Percentiles rank a stretch among this genome's conserved stretches.
phyloP scores from a whole-genome alignment of 371 early-diverging fungal species.

The Umbelopsis sp. region DNA sequence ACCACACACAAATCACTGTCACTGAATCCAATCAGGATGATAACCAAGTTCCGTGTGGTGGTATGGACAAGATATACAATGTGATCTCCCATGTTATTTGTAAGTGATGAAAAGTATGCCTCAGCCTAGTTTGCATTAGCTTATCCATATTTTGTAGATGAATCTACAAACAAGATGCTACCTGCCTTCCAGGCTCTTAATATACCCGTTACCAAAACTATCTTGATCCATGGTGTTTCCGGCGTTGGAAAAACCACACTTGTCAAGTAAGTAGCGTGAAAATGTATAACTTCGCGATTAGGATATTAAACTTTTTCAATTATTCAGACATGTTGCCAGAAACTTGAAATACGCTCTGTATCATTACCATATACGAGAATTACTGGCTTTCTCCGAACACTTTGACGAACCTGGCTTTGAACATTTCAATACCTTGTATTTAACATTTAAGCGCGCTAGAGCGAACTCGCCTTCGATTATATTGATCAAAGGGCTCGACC shows the following conservation, averaged over 20 bases:
- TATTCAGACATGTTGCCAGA: slow-evolving; percentile 24
- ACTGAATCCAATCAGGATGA: slow-evolving; percentile 21
- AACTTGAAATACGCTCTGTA: slow-evolving; percentile 22
- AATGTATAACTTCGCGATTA: not conserved
- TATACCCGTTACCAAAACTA: slow-evolving; percentile 44
- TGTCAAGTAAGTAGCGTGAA: slow-evolving; percentile 27
- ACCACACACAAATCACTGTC: not conserved
- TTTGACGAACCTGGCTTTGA: slow-evolving; percentile 28
- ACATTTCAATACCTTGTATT: slow-evolving; percentile 36
- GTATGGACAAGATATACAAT: not conserved
- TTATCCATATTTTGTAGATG: not conserved
- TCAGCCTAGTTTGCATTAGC: slow-evolving; percentile 24
- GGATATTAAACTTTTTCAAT: not conserved
- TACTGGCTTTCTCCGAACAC: slow-evolving; percentile 41
- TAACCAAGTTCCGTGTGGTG: slow-evolving; percentile 15
- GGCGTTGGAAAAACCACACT: slow-evolving; percentile 48
- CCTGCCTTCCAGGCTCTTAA: slow-evolving; percentile 31
- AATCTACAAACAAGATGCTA: slow-evolving; percentile 10
- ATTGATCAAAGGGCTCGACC: slow-evolving; percentile 34
- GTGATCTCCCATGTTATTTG: not conserved
- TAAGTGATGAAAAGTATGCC: slow-evolving; percentile 23
- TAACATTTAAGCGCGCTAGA: slow-evolving; percentile 30
- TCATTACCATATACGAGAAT: slow-evolving; percentile 31
- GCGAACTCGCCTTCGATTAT: slow-evolving; percentile 30
- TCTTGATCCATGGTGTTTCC: slow-evolving; percentile 44